Evolutionary conservation across 2,329 filamentous ascomycete species (phyloP).

Genomic region (Fusarium nanum): DNA sequence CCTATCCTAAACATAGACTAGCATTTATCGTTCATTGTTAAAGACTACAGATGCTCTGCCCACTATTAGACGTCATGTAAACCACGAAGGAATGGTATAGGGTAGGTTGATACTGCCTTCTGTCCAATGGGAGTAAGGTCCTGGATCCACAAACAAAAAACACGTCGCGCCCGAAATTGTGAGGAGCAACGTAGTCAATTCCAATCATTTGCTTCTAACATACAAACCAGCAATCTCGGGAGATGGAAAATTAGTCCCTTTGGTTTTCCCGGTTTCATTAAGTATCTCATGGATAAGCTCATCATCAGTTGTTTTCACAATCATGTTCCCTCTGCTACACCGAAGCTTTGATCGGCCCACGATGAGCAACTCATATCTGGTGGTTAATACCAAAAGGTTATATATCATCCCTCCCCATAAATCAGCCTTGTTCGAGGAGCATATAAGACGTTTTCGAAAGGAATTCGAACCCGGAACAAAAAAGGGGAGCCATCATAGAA

Average conservation of each 20-base stretch:
- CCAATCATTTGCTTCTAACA: not conserved
- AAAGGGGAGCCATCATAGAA: not conserved
- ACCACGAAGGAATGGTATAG: not conserved
- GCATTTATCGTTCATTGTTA: too few relatives aligned
- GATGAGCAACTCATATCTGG: too few relatives aligned
- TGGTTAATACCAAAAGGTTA: not conserved
- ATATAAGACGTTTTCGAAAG: not conserved
- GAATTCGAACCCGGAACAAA: not conserved
- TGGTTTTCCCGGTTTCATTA: rapidly evolving
- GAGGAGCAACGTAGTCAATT: not conserved
- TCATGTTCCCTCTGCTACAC: not conserved
- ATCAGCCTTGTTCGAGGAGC: not conserved
- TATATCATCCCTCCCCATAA: not conserved
- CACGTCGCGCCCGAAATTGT: not conserved
- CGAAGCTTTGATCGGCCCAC: not conserved
- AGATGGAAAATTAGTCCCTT: not conserved
- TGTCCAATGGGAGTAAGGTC: not conserved
- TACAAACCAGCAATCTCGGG: not conserved
- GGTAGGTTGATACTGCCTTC: not conserved
- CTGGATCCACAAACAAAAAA: not conserved
- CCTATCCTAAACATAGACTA: too few relatives aligned
- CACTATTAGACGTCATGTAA: too few relatives aligned
- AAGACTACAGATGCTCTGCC: too few relatives aligned
- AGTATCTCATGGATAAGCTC: not conserved
- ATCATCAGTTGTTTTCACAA: not conserved